Base-by-base conservation (phyloP, 2,329 filamentous ascomycete genomes). In the Scorias spongiosa region DNA sequence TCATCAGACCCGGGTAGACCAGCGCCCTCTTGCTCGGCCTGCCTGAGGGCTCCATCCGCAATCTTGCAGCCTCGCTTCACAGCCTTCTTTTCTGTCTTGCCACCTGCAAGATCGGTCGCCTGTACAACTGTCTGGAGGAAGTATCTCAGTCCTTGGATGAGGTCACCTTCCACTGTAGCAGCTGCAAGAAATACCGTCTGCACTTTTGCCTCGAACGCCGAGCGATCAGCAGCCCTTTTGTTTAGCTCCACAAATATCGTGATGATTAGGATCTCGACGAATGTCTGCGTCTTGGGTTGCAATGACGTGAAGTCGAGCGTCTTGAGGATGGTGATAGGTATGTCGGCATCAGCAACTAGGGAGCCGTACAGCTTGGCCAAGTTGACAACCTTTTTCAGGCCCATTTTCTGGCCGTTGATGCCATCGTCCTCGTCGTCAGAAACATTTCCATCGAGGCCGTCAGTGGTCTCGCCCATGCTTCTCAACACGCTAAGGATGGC, bases 401-500 rank as follows among this genome's bases (percentile, higher is more conserved):
- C 66, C 43, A 79, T 56, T 9, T 63, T 60, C 15, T 66, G 65
- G n/a, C 64, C 63, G 1, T 64, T 62, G 1, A 78, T 76, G 14
- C 71, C 69, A 1, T 70, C 68, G 4, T 73, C 74, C 10, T 69
- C 68, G 7, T 68, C 66, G 18, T 72, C 69, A 2, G 77, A 74
- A 5, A 79, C 68, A 7, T 68, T 66, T 17, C 72, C 69, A 2
- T 77, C 74, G 5, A 79, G 76, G 2, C 70, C 68, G 12, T 72
- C 74, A 34, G 78, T 78, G 5, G 76, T 78, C 39, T 83, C 81
- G n/a, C 87, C 89, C 63, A 95, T 76, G 30, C 78, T 74, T 54
- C 82, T 80, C 63, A 95, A 93, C 9, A 89, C 70, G 53, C 83
- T 85, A 80, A 88, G 93, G 1, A 96, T 68, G 7, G 81, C 77